These are phyloP conservation scores for Hygrophorus russula DNA, from an alignment of 768 basidiomycete species.

Conservation along the genomic window DNA sequence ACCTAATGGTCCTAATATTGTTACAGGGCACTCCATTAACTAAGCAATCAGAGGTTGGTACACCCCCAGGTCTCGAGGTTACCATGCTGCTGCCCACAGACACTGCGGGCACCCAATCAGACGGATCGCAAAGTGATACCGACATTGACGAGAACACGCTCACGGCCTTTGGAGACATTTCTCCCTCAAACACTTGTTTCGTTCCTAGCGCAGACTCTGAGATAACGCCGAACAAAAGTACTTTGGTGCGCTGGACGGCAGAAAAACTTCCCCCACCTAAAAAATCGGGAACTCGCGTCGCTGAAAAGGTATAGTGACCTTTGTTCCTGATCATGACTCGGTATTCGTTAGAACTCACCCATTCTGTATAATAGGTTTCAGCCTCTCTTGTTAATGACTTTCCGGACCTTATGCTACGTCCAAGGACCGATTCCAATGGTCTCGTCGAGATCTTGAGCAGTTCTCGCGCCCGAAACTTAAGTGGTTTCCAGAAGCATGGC, in stretches of 20 bases:
- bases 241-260: slow-evolving; percentile 1
- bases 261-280: slow-evolving; percentile 2
- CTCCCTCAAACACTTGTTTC: slow-evolving; percentile 24
- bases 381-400: too few relatives aligned
- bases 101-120: too few relatives aligned
- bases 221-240: slow-evolving; percentile 10
- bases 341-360: neutral
- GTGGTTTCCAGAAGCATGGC: neutral
- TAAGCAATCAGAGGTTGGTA: too few relatives aligned
- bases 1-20: too few relatives aligned
- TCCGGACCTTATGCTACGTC: too few relatives aligned
- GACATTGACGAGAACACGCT: slow-evolving; percentile 25
- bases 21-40: too few relatives aligned
- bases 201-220: slow-evolving; percentile 20
- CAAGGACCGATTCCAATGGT: too few relatives aligned
- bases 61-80: too few relatives aligned
- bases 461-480: too few relatives aligned
- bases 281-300: slow-evolving; percentile 1
- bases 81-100: too few relatives aligned
- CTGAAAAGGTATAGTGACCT: slow-evolving; percentile 2
- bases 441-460: too few relatives aligned
- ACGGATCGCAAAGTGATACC: neutral
- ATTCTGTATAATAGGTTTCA: too few relatives aligned
- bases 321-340: neutral
- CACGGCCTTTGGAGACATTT: slow-evolving; percentile 34